Evolutionary conservation across 192 early-diverging fungal genomes (phyloP).

Genomic region (Phlyctochytrium planicorne): DNA sequence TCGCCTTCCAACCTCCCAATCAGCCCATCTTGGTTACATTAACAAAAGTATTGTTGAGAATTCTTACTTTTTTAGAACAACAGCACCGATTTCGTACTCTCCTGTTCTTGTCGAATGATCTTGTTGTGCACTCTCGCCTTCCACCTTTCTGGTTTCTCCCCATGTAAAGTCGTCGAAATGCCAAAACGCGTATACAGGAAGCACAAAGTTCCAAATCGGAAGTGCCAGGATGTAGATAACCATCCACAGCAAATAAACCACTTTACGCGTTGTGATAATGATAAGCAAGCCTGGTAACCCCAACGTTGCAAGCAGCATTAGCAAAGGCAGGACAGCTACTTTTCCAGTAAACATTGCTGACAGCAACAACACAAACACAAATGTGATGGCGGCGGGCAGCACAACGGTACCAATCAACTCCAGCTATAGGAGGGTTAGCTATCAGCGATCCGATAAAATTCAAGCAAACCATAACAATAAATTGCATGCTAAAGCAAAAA

Average conservation of each 20-base stretch:
- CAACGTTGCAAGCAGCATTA: conserved; percentile 74
- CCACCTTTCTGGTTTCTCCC: conserved; percentile 59
- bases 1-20: conserved; percentile 36
- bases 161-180: conserved; percentile 67
- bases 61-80: conserved; percentile 8
- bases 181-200: conserved; percentile 80
- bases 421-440: conserved; percentile 28
- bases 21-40: conserved; percentile 17
- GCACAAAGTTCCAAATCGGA: conserved; percentile 92
- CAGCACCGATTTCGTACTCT: conserved; percentile 18
- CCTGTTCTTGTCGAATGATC: conserved; percentile 36
- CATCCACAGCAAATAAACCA: conserved; percentile 90
- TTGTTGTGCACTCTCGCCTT: conserved; percentile 37
- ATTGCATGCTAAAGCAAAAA: conserved; percentile 95
- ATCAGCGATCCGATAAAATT: not conserved
- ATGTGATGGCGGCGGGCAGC: conserved; percentile 75
- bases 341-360: conserved; percentile 20
- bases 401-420: conserved; percentile 94
- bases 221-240: conserved; percentile 72
- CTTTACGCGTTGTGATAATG: conserved; percentile 79
- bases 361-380: conserved; percentile 31
- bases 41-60: not conserved
- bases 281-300: conserved; percentile 91
- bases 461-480: conserved; percentile 26
- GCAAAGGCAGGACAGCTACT: conserved; percentile 58